Evolutionary conservation across 2,329 filamentous ascomycete species (phyloP).

Genomic region (Colletotrichum kahawae): DNA sequence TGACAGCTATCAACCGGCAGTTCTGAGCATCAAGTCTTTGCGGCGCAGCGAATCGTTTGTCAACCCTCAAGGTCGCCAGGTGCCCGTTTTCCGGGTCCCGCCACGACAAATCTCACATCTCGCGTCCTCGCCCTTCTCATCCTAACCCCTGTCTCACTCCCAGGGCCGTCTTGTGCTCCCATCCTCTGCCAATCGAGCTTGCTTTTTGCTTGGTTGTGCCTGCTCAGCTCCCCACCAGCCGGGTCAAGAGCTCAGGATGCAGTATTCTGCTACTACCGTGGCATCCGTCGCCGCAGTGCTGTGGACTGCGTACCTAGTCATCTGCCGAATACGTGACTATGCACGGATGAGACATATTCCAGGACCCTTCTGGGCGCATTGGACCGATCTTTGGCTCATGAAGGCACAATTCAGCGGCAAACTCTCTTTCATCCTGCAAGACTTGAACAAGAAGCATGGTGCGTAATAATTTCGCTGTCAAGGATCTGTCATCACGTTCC

Average conservation of each 20-base stretch:
- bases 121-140: not conserved
- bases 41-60: not conserved
- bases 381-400: slow-evolving; percentile 35
- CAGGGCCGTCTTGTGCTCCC: not conserved
- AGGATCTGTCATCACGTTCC: not conserved
- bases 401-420: slow-evolving; percentile 23
- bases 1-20: not conserved
- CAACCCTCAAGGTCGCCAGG: not conserved
- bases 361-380: slow-evolving; percentile 30
- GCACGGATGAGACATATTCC: slow-evolving; percentile 31
- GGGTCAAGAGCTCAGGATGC: not conserved
- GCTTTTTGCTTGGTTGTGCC: not conserved
- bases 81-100: not conserved
- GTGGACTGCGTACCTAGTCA: not conserved
- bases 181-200: not conserved
- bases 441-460: slow-evolving; percentile 27
- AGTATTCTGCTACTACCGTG: not conserved
- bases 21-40: not conserved
- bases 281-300: not conserved
- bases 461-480: not conserved
- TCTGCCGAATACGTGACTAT: not conserved
- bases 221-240: not conserved
- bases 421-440: slow-evolving; percentile 27
- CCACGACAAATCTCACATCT: not conserved
- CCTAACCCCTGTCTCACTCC: not conserved